Evolutionary conservation across 148 eudicot genomes (phyloP).

Genomic region (Linanthus parryae): DNA sequence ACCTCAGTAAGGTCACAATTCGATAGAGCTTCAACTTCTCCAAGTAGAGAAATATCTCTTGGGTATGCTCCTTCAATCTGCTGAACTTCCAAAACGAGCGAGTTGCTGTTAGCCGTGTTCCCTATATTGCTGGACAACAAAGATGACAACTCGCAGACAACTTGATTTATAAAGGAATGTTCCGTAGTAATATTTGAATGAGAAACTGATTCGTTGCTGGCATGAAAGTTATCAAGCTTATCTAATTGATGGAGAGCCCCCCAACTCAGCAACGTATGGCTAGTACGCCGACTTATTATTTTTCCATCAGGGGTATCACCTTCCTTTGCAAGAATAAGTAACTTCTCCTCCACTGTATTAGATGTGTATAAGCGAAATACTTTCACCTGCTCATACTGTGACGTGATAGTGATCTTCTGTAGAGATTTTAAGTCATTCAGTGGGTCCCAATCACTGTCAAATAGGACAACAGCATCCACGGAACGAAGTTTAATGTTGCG

Average conservation of each 20-base stretch:
- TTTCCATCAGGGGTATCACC: slow-evolving; percentile 34
- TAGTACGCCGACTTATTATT: slow-evolving; percentile 22
- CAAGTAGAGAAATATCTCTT: slow-evolving; percentile 17
- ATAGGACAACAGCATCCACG: slow-evolving; percentile 51
- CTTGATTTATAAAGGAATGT: slow-evolving; percentile 33
- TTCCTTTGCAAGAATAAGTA: slow-evolving; percentile 57
- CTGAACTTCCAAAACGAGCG: slow-evolving; percentile 15
- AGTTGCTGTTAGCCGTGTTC: background rate
- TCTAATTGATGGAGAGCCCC: slow-evolving; percentile 56
- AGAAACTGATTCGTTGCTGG: slow-evolving; percentile 5
- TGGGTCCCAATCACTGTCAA: slow-evolving; percentile 76
- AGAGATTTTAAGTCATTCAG: slow-evolving; percentile 56
- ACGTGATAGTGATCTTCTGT: slow-evolving; percentile 48
- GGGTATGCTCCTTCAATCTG: slow-evolving; percentile 21
- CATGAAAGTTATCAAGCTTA: slow-evolving; percentile 52
- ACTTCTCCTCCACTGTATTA: slow-evolving; percentile 66
- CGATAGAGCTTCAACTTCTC: slow-evolving; percentile 24
- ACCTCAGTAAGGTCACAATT: slow-evolving; percentile 2
- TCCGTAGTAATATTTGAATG: slow-evolving; percentile 18
- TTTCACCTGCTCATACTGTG: slow-evolving; percentile 49
- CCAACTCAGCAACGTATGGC: slow-evolving; percentile 61
- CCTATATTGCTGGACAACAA: slow-evolving; percentile 21
- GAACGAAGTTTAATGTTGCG: slow-evolving; percentile 43
- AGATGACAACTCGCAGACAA: slow-evolving; percentile 39
- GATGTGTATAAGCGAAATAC: slow-evolving; percentile 61